A percentile compares a stretch with the other conserved stretches of the same genome.
Evolutionary conservation across 805 yeast genomes (phyloP).

Genomic region (Wickerhamiella azymoides): DNA sequence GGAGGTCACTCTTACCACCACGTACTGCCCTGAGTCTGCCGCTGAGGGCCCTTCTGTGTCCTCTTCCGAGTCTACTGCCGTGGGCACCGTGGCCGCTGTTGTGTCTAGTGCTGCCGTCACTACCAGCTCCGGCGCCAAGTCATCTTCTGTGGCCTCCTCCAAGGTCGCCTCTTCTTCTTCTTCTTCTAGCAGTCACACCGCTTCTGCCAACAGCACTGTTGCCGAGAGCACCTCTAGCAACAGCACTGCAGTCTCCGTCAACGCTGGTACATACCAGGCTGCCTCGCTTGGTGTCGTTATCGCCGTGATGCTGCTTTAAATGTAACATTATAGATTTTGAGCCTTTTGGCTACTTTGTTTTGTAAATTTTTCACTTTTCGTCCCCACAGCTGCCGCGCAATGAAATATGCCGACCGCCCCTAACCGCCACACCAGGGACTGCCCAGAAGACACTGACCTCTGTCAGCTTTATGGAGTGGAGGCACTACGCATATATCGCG

Average conservation of each 20-base stretch:
- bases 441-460: not conserved
- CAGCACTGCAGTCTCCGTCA: not conserved
- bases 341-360: no score
- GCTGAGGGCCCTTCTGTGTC: not conserved
- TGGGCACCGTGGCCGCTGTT: not conserved
- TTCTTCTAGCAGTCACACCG: not conserved
- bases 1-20: not conserved
- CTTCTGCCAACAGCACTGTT: not conserved
- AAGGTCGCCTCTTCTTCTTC: not conserved
- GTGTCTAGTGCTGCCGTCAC: not conserved
- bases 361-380: not conserved
- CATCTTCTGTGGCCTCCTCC: not conserved
- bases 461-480: not conserved
- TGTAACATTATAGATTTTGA: not conserved
- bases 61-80: not conserved
- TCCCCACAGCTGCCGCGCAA: not conserved
- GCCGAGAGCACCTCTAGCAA: not conserved
- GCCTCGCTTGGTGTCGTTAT: not conserved
- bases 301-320: not conserved
- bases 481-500: not conserved
- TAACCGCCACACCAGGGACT: not conserved
- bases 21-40: not conserved
- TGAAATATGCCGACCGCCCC: not conserved
- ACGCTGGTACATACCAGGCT: not conserved
- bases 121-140: not conserved